phyloP scores from a whole-genome alignment of 148 eudicot genomes.

The Salicornia ramosissima region DNA sequence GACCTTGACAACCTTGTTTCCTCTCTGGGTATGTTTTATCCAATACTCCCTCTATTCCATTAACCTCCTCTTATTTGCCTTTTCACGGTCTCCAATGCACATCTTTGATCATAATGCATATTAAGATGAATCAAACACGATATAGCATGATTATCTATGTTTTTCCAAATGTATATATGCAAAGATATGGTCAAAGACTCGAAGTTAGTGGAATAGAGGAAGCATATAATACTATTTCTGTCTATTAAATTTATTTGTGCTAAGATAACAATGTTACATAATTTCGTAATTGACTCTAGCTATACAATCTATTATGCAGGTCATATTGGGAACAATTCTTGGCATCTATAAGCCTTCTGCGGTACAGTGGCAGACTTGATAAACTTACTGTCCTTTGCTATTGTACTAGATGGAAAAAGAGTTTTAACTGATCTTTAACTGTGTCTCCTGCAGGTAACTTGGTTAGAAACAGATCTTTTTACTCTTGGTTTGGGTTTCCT shows the following conservation, averaged over 20 bases:
- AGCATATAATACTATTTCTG: neutral
- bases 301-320: constrained; percentile 38
- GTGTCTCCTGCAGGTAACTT: constrained; percentile 67
- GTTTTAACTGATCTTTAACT: constrained; percentile 3
- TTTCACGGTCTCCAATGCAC: too few relatives aligned
- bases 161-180: too few relatives aligned
- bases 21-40: constrained; percentile 71
- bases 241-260: constrained; percentile 8
- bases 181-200: too few relatives aligned
- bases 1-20: constrained; percentile 91
- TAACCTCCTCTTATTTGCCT: too few relatives aligned
- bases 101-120: neutral
- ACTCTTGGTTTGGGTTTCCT: constrained; percentile 96
- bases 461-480: constrained; percentile 93
- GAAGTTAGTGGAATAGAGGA: too few relatives aligned
- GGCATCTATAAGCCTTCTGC: constrained; percentile 92
- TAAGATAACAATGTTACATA: neutral
- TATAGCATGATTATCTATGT: too few relatives aligned
- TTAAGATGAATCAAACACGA: too few relatives aligned
- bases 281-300: constrained; percentile 9
- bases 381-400: neutral
- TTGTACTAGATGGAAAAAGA: neutral
- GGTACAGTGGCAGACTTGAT: constrained; percentile 57
- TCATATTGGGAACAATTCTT: constrained; percentile 74
- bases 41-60: too few relatives aligned